Percentiles rank a stretch among this genome's conserved stretches.
Evolutionary conservation across 1,284 basidiomycete species (phyloP).

Genomic region (Ustilago cynodontis): DNA sequence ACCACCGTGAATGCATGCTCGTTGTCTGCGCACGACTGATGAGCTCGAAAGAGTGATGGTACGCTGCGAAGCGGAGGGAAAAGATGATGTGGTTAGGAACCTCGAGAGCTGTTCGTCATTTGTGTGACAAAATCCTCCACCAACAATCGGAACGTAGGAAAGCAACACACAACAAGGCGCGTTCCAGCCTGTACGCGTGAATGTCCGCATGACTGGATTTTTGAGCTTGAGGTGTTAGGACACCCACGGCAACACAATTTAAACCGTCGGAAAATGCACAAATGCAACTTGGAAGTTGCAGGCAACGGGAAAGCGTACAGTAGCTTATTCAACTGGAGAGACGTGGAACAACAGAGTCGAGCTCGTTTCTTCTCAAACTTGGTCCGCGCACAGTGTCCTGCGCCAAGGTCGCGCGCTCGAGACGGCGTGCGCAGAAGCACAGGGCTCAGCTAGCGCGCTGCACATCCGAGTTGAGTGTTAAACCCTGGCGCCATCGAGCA

Average conservation of each 20-base stretch:
- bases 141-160: neutral
- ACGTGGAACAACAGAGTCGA: conserved; percentile 21
- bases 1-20: neutral
- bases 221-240: neutral
- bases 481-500: conserved; percentile 16
- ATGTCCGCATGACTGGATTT: conserved; percentile 14
- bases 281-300: conserved; percentile 1
- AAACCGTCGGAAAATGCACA: neutral
- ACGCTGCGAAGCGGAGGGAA: neutral
- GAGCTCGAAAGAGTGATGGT: too few relatives aligned
- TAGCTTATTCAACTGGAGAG: conserved; percentile 18
- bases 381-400: conserved; percentile 16
- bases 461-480: conserved; percentile 6
- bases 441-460: conserved; percentile 6
- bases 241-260: neutral
- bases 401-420: conserved; percentile 27
- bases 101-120: too few relatives aligned
- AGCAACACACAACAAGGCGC: conserved; percentile 8
- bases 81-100: neutral
- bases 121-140: neutral
- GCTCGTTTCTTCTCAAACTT: conserved; percentile 36
- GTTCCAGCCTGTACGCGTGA: conserved; percentile 16
- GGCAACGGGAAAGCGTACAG: neutral
- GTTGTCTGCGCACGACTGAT: too few relatives aligned
- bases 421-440: conserved; percentile 2